These are phyloP conservation scores for Psidium guajava DNA, from an alignment of 345 rosid species.

Conservation along the genomic window DNA sequence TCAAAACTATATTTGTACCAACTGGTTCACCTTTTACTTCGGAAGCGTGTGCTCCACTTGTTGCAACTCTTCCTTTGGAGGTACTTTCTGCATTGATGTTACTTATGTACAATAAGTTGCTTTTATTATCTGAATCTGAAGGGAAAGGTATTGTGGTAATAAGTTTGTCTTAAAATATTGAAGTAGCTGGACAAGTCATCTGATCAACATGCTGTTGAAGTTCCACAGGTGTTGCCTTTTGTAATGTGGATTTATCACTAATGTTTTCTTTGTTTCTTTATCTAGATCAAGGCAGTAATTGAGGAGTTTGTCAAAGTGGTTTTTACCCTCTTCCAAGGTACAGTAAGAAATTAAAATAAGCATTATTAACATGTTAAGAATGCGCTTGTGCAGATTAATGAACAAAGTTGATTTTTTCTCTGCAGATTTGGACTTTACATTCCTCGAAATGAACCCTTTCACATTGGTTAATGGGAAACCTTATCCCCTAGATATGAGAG, in stretches of 20 bases:
- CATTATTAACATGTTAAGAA: neutral
- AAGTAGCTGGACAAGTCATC: neutral
- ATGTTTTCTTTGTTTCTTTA: neutral
- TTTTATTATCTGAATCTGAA: neutral
- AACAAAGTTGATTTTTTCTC: neutral
- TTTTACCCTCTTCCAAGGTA: slow-evolving; percentile 80
- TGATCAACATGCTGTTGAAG: neutral
- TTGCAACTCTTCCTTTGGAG: slow-evolving; percentile 93
- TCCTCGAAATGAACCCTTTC: slow-evolving; percentile 99
- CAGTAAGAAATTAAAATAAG: neutral
- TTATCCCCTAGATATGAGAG: slow-evolving; percentile 97
- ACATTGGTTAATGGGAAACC: slow-evolving; percentile 85
- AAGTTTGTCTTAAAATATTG: neutral
- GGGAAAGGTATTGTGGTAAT: neutral
- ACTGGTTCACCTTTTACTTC: slow-evolving; percentile 53
- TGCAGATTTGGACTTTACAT: slow-evolving; percentile 90
- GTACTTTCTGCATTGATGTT: slow-evolving; percentile 23
- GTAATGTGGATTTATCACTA: neutral
- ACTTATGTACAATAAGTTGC: neutral
- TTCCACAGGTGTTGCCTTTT: neutral
- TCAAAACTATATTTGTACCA: slow-evolving; percentile 71
- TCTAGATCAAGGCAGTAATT: slow-evolving; percentile 55
- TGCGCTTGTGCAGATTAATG: neutral
- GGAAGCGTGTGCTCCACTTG: slow-evolving; percentile 76
- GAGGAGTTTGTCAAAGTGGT: slow-evolving; percentile 63